phyloP scores from a whole-genome alignment of 345 rosid genomes.

The Hevea brasiliensis region DNA sequence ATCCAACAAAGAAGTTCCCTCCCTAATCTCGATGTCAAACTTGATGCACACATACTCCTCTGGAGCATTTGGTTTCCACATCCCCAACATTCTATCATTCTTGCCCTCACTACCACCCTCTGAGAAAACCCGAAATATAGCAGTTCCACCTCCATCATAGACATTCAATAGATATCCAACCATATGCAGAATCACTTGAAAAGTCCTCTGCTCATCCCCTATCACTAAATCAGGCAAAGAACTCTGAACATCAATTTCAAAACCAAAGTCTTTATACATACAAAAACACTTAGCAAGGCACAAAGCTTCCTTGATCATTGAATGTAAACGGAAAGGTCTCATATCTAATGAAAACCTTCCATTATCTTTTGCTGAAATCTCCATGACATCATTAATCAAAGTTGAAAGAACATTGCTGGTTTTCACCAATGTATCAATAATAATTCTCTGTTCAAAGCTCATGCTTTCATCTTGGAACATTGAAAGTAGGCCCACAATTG shows the following conservation, averaged over 20 bases:
- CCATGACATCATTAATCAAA: constrained; percentile 73
- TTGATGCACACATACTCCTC: constrained; percentile 56
- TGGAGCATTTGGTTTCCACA: constrained; percentile 50
- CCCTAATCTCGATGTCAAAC: constrained; percentile 67
- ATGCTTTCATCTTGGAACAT: constrained; percentile 60
- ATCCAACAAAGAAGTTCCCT: constrained; percentile 43
- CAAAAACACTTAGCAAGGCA: constrained; percentile 86
- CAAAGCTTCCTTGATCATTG: constrained; percentile 77
- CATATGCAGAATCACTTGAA: constrained; percentile 91
- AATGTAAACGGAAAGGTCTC: constrained; percentile 62
- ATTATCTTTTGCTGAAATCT: constrained; percentile 65
- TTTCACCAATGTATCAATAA: constrained; percentile 67
- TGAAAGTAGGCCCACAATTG: constrained; percentile 83
- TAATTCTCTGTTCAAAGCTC: constrained; percentile 61
- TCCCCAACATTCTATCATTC: constrained; percentile 48
- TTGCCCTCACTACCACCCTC: constrained; percentile 47
- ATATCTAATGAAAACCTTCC: constrained; percentile 72
- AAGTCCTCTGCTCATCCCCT: constrained; percentile 83
- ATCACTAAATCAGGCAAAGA: constrained; percentile 72
- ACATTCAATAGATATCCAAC: constrained; percentile 74
- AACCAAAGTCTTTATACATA: constrained; percentile 62
- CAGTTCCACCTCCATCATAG: constrained; percentile 52
- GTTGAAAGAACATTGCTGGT: constrained; percentile 75
- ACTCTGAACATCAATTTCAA: constrained; percentile 62
- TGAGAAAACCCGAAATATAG: constrained; percentile 53